A percentile compares a stretch with the other conserved stretches of the same genome.
These are phyloP conservation scores for Ajuga chamaepitys DNA, from an alignment of 257 asterid species.

Conservation along the genomic window DNA sequence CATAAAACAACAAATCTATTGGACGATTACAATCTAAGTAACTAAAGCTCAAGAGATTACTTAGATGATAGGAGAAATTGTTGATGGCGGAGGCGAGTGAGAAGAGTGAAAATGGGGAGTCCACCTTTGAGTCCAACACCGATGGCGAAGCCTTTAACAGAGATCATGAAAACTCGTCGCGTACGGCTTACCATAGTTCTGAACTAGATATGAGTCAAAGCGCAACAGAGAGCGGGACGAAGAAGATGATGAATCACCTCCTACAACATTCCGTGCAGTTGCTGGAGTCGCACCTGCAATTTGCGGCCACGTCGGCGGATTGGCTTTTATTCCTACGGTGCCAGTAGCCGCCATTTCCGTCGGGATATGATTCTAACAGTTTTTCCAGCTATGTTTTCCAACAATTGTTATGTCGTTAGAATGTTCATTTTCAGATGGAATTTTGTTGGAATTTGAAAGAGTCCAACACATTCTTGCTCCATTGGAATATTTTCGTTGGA, in stretches of 20 bases:
- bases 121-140: slow-evolving; percentile 97
- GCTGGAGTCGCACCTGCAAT: slow-evolving; percentile 41
- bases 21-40: not conserved
- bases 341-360: slow-evolving; percentile 34
- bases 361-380: not conserved
- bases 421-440: no score
- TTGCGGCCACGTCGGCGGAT: slow-evolving; percentile 19
- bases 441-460: no score
- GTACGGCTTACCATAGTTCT: slow-evolving; percentile 77
- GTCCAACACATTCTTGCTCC: no score
- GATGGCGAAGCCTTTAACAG: slow-evolving; percentile 84
- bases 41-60: slow-evolving; percentile 27
- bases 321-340: slow-evolving; percentile 20
- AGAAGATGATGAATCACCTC: slow-evolving; percentile 55
- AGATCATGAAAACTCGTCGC: slow-evolving; percentile 83
- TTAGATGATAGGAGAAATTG: slow-evolving; percentile 52
- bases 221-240: slow-evolving; percentile 85
- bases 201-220: slow-evolving; percentile 86
- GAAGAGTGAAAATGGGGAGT: slow-evolving; percentile 70
- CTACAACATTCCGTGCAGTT: slow-evolving; percentile 42
- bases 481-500: no score
- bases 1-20: not conserved
- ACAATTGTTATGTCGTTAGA: no score
- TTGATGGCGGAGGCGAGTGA: slow-evolving; percentile 79
- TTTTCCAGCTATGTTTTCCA: no score